These are phyloP conservation scores for Sporobolus alterniflorus DNA, from an alignment of 202 grass and related monocot species.

Conservation along the genomic window DNA sequence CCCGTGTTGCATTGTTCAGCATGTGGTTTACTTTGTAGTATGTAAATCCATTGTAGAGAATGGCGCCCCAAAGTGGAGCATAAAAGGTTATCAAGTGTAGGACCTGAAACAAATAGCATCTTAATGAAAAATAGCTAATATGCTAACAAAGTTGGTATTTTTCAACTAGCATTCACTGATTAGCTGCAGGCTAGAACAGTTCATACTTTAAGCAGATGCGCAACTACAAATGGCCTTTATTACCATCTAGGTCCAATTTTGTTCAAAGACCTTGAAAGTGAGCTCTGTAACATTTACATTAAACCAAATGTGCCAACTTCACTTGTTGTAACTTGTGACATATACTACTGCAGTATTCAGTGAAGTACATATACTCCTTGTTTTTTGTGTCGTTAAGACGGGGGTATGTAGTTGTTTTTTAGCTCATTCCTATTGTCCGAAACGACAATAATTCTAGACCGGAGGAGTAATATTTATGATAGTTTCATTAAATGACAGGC, in stretches of 20 bases:
- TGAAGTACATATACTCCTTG: conserved; percentile 11
- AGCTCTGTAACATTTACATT: background rate
- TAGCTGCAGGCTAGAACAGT: conserved; percentile 2
- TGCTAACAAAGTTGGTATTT: background rate
- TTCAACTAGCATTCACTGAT: background rate
- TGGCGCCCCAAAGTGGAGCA: conserved; percentile 93
- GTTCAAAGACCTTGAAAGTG: background rate
- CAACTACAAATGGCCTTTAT: conserved; percentile 10
- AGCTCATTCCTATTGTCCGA: too few species aligned
- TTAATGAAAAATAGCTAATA: conserved; percentile 14
- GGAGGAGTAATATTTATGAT: too few species aligned
- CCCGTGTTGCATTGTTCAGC: conserved; percentile 93
- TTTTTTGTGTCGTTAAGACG: too few species aligned
- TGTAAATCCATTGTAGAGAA: conserved; percentile 97
- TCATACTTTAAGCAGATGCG: conserved; percentile 7
- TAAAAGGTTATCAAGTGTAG: conserved; percentile 94
- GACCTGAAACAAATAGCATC: conserved; percentile 56
- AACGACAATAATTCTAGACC: too few species aligned
- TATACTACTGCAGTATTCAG: background rate
- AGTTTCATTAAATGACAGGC: too few species aligned
- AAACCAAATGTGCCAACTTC: conserved; percentile 8
- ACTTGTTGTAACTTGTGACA: background rate
- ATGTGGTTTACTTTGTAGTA: conserved; percentile 97
- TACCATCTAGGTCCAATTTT: background rate
- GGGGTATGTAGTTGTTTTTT: too few species aligned